phyloP scores from a whole-genome alignment of 768 basidiomycete species.

The Tylopilus felleus region DNA sequence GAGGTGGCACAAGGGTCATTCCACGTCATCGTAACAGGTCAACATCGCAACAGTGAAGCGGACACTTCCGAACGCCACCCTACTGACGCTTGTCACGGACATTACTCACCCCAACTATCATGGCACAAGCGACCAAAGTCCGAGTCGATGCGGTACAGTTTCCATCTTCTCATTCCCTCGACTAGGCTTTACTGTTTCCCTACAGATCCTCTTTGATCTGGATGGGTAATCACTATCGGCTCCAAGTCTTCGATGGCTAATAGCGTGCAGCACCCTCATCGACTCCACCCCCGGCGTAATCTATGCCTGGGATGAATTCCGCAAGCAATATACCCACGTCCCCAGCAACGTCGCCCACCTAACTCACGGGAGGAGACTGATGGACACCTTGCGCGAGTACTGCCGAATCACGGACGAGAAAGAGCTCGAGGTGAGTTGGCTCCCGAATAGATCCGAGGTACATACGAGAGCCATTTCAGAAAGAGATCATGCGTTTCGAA shows the following conservation, averaged over 20 bases:
- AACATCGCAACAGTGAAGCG: too few relatives aligned
- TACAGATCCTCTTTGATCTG: conserved; percentile 65
- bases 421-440: conserved; percentile 49
- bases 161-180: background rate
- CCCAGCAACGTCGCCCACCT: conserved; percentile 53
- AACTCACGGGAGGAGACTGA: conserved; percentile 73
- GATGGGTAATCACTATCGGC: conserved; percentile 48
- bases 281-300: conserved; percentile 85
- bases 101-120: background rate
- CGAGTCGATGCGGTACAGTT: conserved; percentile 51
- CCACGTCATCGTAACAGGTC: too few relatives aligned
- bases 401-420: conserved; percentile 59
- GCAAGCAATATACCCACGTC: conserved; percentile 50
- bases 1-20: background rate
- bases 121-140: conserved; percentile 27
- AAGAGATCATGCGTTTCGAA: conserved; percentile 76
- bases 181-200: conserved; percentile 8
- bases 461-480: conserved; percentile 32
- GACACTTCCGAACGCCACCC: too few relatives aligned
- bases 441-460: background rate
- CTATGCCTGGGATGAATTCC: conserved; percentile 72
- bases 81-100: too few relatives aligned
- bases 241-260: conserved; percentile 2
- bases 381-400: conserved; percentile 70
- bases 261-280: conserved; percentile 54